phyloP scores from a whole-genome alignment of 2,329 filamentous ascomycete genomes.

The Colletotrichum karsti region DNA sequence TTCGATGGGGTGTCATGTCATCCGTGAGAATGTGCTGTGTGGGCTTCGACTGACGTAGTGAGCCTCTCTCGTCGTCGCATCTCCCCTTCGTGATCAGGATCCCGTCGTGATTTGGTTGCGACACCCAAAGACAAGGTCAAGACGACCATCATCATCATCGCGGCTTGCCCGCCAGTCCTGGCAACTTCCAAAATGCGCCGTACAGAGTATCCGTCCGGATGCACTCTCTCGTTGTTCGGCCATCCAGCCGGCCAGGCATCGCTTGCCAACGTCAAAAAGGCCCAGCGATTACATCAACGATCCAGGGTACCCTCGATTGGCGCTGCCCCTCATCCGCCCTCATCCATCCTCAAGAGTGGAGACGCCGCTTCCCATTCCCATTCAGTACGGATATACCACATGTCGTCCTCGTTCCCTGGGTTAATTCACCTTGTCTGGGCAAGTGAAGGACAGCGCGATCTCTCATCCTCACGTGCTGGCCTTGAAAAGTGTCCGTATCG shows the following conservation, averaged over 20 bases:
- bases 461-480: slow-evolving; percentile 18
- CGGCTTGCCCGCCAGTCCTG: background rate
- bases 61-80: slow-evolving; percentile 1
- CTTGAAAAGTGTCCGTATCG: slow-evolving; percentile 14
- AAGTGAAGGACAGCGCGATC: background rate
- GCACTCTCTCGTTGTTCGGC: slow-evolving; percentile 9
- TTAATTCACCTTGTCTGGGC: background rate
- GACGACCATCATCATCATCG: background rate
- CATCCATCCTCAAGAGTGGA: slow-evolving; percentile 1
- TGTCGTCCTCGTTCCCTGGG: slow-evolving; percentile 1
- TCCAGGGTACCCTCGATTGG: slow-evolving; percentile 27
- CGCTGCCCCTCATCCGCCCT: slow-evolving; percentile 17
- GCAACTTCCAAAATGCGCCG: background rate
- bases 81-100: background rate
- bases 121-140: background rate
- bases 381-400: slow-evolving; percentile 14
- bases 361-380: background rate
- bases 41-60: slow-evolving; percentile 27
- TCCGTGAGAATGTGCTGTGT: background rate
- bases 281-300: slow-evolving; percentile 27
- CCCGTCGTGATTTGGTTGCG: background rate
- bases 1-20: slow-evolving; percentile 1
- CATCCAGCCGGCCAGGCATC: slow-evolving; percentile 14
- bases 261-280: slow-evolving; percentile 14
- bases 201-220: no score